These are phyloP conservation scores for Kickxella alabastrina DNA, from an alignment of 192 early-diverging fungal genomes.

Conservation along the genomic window DNA sequence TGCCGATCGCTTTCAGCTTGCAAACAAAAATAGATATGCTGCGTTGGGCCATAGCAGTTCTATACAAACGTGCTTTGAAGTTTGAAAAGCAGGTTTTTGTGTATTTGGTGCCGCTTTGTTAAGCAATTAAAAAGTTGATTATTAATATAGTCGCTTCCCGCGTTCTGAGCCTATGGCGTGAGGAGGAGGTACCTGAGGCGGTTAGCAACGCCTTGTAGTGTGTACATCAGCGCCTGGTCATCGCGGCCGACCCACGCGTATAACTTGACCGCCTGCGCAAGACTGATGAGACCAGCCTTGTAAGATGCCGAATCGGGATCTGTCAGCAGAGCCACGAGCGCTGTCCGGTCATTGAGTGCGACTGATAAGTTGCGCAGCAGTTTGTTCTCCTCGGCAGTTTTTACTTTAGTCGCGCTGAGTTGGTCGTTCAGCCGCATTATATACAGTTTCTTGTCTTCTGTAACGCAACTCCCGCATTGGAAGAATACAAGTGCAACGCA, in stretches of 20 bases:
- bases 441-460: slow-evolving; percentile 12
- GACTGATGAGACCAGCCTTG: slow-evolving; percentile 37
- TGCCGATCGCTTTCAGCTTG: no score
- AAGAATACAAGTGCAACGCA: not conserved
- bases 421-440: slow-evolving; percentile 10
- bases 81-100: no score
- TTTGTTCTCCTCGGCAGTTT: slow-evolving; percentile 18
- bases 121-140: not conserved
- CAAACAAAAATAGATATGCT: no score
- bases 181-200: slow-evolving; percentile 18
- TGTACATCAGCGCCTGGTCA: slow-evolving; percentile 21
- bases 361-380: slow-evolving; percentile 18
- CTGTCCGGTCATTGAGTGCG: slow-evolving; percentile 35
- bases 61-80: no score
- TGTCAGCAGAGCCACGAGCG: slow-evolving; percentile 34
- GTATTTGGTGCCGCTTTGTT: not conserved
- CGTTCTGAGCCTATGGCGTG: no score
- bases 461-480: slow-evolving; percentile 3
- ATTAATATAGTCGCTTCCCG: no score
- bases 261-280: slow-evolving; percentile 36
- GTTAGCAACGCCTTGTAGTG: slow-evolving; percentile 28
- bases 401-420: slow-evolving; percentile 11
- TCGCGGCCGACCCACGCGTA: slow-evolving; percentile 39
- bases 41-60: no score
- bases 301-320: slow-evolving; percentile 31